Evolutionary conservation across 495 filamentous ascomycete species (phyloP).

Genomic region (Darksidea phi): DNA sequence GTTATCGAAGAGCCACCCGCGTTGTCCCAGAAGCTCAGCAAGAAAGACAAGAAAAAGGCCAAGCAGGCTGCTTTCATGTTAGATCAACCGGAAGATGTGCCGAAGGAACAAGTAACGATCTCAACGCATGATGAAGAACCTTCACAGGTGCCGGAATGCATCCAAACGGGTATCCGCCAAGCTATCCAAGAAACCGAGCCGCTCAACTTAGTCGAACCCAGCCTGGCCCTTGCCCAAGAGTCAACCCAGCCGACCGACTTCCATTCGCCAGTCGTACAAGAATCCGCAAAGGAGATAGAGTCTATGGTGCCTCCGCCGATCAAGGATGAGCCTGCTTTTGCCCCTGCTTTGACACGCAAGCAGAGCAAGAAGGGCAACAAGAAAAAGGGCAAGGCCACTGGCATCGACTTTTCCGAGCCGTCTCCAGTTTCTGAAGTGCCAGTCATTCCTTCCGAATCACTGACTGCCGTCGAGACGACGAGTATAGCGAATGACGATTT

Average conservation of each 20-base stretch:
- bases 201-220: no score
- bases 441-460: not conserved
- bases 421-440: constrained; percentile 6
- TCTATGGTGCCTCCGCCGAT: not conserved
- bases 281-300: not conserved
- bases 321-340: constrained; percentile 1
- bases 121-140: not conserved
- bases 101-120: not conserved
- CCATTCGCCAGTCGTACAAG: not conserved
- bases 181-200: not conserved
- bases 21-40: constrained; percentile 20
- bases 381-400: constrained; percentile 37
- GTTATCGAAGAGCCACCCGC: not conserved
- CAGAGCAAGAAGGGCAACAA: constrained; percentile 29
- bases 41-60: constrained; percentile 28
- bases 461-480: not conserved
- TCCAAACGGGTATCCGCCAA: not conserved
- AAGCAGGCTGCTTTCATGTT: not conserved
- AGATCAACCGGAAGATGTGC: not conserved
- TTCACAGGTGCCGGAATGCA: not conserved
- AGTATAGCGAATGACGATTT: constrained; percentile 4
- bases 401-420: not conserved
- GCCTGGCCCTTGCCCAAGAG: no score
- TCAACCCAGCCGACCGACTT: not conserved
- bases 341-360: constrained; percentile 17